Base-by-base conservation (phyloP, 2,329 filamentous ascomycete genomes). In the Neonectria punicea region DNA sequence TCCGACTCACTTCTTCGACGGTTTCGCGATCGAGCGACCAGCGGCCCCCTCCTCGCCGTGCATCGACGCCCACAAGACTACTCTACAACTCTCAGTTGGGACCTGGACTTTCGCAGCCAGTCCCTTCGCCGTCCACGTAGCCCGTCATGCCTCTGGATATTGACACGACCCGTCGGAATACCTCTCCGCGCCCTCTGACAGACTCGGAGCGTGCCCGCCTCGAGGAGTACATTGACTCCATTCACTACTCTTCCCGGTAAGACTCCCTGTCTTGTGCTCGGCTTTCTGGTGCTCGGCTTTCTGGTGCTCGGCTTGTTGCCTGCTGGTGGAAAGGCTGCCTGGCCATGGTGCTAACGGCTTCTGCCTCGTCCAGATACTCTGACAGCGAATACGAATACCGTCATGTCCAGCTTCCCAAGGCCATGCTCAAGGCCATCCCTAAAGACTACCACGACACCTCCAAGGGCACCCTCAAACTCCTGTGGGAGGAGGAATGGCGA, bases 401-500 rank as follows among this genome's bases (percentile, higher is more conserved):
- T 70, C 96, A 99, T 81, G 96, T 99, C 63, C 94, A 98, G 81
- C 89, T 99, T 32, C 96, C 96, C 47, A 99, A 99, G 83, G 91
- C 93, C 73, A 99, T 99, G 96, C 90, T 99, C 70, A 98, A 98
- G 82, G 92, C 89, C 44, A 98, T 99, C 73, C 96, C 96, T 20
- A 91, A 94, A 79, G 95, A 98, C 69, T 97, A 97, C 81, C 95
- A 97, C 77, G 94, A 98, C 80, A 87, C 90, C 55, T 84, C 89
- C 57, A 93, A 97, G 81, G 96, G 96, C 67, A 98, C 95, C 6
- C 83, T 99, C 80, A 99, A 98, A 84, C 84, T 99, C 72, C 83
- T 99, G 67, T 98, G 95, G 94, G 96, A 99, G 80, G 95, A 98
- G 71, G 96, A 99, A 83, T 99, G 96, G 96, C 90, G 96, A 81